Percentiles rank a stretch among this genome's conserved stretches.
Evolutionary conservation across 1,284 basidiomycete species (phyloP).

Genomic region (Schizopora paradoxa): DNA sequence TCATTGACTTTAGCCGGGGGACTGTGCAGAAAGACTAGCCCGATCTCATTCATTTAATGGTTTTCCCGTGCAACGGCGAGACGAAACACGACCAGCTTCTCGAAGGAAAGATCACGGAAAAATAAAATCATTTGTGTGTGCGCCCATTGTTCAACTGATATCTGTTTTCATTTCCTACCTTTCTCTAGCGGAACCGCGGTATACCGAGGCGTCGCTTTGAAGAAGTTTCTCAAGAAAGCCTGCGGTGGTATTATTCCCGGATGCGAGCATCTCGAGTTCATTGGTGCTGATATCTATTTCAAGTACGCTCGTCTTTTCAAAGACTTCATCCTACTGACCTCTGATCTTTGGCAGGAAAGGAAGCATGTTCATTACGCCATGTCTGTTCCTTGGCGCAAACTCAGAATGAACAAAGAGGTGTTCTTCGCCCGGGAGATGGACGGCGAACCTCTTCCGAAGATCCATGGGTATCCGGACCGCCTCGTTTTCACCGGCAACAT

Average conservation of each 20-base stretch:
- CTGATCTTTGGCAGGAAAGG: constrained; percentile 33
- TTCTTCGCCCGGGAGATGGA: constrained; percentile 59
- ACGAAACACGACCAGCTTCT: constrained; percentile 39
- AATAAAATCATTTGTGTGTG: constrained; percentile 43
- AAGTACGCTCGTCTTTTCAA: constrained; percentile 33
- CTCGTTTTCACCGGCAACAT: constrained; percentile 53
- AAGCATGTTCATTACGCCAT: constrained; percentile 48
- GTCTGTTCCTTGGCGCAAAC: constrained; percentile 49
- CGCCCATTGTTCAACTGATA: constrained; percentile 4
- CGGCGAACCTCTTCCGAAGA: constrained; percentile 45
- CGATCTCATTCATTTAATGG: constrained; percentile 47
- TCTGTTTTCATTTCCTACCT: too few relatives aligned
- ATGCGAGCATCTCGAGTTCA: constrained; percentile 48
- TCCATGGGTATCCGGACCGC: constrained; percentile 50
- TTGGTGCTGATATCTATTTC: constrained; percentile 56
- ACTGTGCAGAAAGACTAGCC: constrained; percentile 48
- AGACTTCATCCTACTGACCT: neutral
- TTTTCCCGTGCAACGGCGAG: constrained; percentile 51
- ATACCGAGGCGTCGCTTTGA: constrained; percentile 46
- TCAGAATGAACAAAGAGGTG: constrained; percentile 44
- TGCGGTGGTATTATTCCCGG: constrained; percentile 46
- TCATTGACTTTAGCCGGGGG: constrained; percentile 50
- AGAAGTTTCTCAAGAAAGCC: constrained; percentile 48
- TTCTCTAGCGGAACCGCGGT: constrained; percentile 37
- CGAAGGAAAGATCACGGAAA: constrained; percentile 40